Evolutionary conservation across 306 rosid species (phyloP), one percentile per base, ranked within the genome.

Genomic region (Hylodesmum podocarpum): DNA sequence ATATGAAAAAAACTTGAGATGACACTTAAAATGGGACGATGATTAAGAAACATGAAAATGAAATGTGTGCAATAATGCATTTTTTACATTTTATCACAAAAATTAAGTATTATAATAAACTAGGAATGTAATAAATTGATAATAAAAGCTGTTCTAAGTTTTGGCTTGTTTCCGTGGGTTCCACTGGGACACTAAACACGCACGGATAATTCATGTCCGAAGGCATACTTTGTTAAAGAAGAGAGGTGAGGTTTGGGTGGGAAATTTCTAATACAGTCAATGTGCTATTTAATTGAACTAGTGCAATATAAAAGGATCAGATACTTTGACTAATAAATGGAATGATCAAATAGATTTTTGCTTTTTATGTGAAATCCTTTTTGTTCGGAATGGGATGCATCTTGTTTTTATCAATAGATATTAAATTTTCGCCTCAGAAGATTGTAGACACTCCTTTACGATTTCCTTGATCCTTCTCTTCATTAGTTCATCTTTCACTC

Each of bases 401-500:
- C 57, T 49, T 70, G 49, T 70, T 31, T 69, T 49, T 15, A 25
- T 15, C 28, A 9, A 33, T 15, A 10, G 5, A 50, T 14, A 57
- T 72, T 62, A 61, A 11, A 24, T 66, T 63, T 46, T 70, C 47
- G 12, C 18, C 29, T 77, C 70, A 34, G 89, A 79, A 70, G 97
- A 81, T 44, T 55, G 85, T 46, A 90, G 89, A 58, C 87, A 86
- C 62, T 94, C 98, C 71, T 70, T 87, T 63, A 94, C 74, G 24
- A 92, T 83, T 76, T 94, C 97, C 71, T 82, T 81, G 72, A 93
- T 81, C 91, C 84, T 90, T 84, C 76, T 90, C 86, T 87, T 86
- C 97, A 90, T 78, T 33, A 86, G 82, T 88, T 87, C 89, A 68
- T 94, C 97, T 84, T 87, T 88, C 43, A 90, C 92, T 72, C 90